Evolutionary conservation across 345 rosid species (phyloP).

Genomic region (Mangifera indica): DNA sequence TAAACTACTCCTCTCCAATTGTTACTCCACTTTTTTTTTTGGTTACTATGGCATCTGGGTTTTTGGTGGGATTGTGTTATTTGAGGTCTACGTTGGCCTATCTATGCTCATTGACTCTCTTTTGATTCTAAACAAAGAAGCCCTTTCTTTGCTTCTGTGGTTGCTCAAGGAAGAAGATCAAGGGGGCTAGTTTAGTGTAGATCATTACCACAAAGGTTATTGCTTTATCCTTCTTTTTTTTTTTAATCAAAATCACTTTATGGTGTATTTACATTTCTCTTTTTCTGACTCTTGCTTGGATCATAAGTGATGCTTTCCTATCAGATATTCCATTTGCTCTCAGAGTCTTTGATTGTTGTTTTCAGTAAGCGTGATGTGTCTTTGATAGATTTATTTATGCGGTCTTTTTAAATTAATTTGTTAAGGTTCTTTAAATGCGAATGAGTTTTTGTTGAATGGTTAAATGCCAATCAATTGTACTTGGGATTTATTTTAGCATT

Average conservation of each 20-base stretch:
- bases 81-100: conserved; percentile 44
- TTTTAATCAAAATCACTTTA: conserved; percentile 8
- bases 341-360: conserved; percentile 10
- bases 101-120: conserved; percentile 49
- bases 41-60: conserved; percentile 23
- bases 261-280: conserved; percentile 29
- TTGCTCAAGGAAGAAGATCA: conserved; percentile 58
- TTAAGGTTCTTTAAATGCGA: neutral
- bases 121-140: conserved; percentile 33
- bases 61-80: conserved; percentile 26
- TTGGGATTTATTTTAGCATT: conserved; percentile 7
- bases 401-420: conserved; percentile 3
- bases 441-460: conserved; percentile 16
- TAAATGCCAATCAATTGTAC: conserved; percentile 8
- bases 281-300: conserved; percentile 59
- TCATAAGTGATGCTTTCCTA: conserved; percentile 64
- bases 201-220: conserved; percentile 33
- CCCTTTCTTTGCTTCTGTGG: conserved; percentile 43
- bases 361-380: neutral
- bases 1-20: conserved; percentile 33
- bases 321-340: conserved; percentile 25
- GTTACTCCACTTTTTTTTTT: conserved; percentile 12
- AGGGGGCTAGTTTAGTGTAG: conserved; percentile 38
- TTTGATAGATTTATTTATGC: neutral
- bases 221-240: conserved; percentile 23